Conservation (phyloP, 306 rosid genomes). For the Erythrophleum fordii region DNA sequence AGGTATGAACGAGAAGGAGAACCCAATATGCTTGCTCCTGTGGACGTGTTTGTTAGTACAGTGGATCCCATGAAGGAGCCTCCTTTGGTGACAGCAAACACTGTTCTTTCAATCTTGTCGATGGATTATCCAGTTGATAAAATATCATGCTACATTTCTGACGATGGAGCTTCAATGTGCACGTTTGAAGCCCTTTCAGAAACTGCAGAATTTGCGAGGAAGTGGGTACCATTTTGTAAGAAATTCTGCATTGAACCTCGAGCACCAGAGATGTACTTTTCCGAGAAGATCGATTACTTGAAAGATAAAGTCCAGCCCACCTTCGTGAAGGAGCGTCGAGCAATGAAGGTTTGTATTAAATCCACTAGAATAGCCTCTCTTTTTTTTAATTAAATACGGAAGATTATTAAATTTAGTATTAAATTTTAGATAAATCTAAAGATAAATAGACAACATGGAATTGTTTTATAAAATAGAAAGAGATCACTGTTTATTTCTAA, state of each 20-base stretch:
- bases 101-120: slow-evolving; percentile 86
- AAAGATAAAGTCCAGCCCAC: slow-evolving; percentile 98
- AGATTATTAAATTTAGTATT: background rate
- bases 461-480: too few species aligned
- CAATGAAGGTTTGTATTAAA: slow-evolving; percentile 72
- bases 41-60: slow-evolving; percentile 90
- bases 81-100: slow-evolving; percentile 88
- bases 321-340: slow-evolving; percentile 90
- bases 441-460: too few species aligned
- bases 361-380: too few species aligned
- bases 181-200: slow-evolving; percentile 86
- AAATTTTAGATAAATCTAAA: too few species aligned
- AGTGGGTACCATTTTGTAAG: slow-evolving; percentile 98
- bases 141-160: slow-evolving; percentile 90
- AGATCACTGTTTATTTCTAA: too few species aligned
- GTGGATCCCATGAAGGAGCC: slow-evolving; percentile 99
- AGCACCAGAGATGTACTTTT: slow-evolving; percentile 91
- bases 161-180: slow-evolving; percentile 96
- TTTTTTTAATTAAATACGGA: too few species aligned
- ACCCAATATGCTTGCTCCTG: slow-evolving; percentile 83
- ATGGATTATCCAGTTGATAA: slow-evolving; percentile 93
- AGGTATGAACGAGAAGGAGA: slow-evolving; percentile 86
- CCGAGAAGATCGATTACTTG: slow-evolving; percentile 88
- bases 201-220: slow-evolving; percentile 90
- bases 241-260: slow-evolving; percentile 83